Conservation (phyloP, 73 alveolate genomes). For the Paramecium primaurelia region DNA sequence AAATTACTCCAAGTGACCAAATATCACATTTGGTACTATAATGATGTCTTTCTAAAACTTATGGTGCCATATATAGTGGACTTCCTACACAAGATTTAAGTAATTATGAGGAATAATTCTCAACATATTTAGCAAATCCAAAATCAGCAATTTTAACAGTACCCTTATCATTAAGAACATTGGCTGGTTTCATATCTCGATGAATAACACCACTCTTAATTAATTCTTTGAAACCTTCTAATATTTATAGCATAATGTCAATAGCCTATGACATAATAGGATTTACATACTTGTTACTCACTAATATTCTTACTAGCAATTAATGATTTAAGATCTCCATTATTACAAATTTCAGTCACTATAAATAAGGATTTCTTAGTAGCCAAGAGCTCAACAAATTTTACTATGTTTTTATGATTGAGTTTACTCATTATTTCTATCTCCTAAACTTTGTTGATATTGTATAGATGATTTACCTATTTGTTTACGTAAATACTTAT, state of each 20-base stretch:
- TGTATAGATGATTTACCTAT: background rate
- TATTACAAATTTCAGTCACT: background rate
- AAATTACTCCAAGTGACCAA: constrained; percentile 77
- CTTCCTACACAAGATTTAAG: constrained; percentile 64
- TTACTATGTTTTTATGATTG: background rate
- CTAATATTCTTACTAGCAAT: background rate
- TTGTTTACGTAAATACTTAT: background rate
- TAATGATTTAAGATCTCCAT: constrained; percentile 8
- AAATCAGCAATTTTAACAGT: constrained; percentile 47
- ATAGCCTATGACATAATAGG: background rate
- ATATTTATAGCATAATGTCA: background rate
- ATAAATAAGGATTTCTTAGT: background rate
- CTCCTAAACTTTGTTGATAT: background rate
- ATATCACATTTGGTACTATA: constrained; percentile 82
- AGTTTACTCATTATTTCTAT: constrained; percentile 1
- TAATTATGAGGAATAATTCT: constrained; percentile 31
- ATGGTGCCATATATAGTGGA: constrained; percentile 79
- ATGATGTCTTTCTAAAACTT: constrained; percentile 76
- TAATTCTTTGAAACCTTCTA: background rate
- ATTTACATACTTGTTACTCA: background rate
- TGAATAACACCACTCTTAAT: constrained; percentile 48
- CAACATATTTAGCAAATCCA: constrained; percentile 55
- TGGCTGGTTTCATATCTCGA: constrained; percentile 54
- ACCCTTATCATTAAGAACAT: constrained; percentile 10
- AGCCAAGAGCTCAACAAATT: background rate